Conservation (phyloP, 768 basidiomycete genomes). For the Tylopilus balloui region DNA sequence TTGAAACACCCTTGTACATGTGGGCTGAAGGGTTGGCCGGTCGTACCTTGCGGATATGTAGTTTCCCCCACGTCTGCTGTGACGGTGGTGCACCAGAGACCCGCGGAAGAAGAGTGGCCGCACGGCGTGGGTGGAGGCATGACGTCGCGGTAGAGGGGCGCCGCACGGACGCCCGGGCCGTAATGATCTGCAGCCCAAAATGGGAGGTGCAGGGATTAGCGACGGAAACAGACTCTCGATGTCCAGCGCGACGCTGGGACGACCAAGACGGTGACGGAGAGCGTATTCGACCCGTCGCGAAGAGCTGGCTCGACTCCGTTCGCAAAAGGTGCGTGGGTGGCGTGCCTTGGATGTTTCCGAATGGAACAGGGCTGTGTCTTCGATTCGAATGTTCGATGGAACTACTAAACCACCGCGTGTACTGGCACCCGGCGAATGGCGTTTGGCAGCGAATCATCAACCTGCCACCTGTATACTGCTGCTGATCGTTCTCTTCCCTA, state of each 20-base stretch:
- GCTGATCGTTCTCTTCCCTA: background rate
- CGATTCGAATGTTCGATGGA: constrained; percentile 25
- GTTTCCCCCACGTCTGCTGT: too few relatives aligned
- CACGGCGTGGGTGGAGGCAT: constrained; percentile 12
- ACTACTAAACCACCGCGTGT: background rate
- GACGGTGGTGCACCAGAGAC: too few relatives aligned
- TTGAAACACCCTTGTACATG: background rate
- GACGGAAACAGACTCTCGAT: background rate
- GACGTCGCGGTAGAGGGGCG: constrained; percentile 10
- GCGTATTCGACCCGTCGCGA: background rate
- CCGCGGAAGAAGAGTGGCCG: constrained; percentile 3
- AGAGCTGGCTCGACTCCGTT: background rate
- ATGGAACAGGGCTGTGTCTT: constrained; percentile 30
- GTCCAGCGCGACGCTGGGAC: background rate
- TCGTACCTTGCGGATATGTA: too few relatives aligned
- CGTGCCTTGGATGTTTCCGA: constrained; percentile 11
- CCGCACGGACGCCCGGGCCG: constrained; percentile 5
- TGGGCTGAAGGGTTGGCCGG: constrained; percentile 1
- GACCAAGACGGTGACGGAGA: background rate
- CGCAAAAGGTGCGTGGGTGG: constrained; percentile 5
- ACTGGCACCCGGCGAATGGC: background rate
- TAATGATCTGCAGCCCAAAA: constrained; percentile 25
- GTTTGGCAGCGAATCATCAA: background rate
- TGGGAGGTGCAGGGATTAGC: constrained; percentile 11
- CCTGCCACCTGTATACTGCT: background rate